Percentiles rank a stretch among this genome's conserved stretches.
These are phyloP conservation scores for Linum tenue DNA, from an alignment of 345 rosid genomes.

Conservation along the genomic window DNA sequence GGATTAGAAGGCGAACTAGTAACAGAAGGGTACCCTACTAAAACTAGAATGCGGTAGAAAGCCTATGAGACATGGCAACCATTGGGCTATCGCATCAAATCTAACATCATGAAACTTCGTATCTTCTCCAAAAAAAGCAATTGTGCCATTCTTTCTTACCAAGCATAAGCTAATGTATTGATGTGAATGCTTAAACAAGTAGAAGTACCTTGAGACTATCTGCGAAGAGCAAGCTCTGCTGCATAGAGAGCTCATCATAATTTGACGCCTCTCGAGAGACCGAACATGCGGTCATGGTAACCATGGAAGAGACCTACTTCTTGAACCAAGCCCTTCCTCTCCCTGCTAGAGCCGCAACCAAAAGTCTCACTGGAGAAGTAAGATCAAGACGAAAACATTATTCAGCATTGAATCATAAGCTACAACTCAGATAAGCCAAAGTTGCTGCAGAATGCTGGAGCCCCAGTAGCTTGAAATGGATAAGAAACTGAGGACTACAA, in stretches of 20 bases:
- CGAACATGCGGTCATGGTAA: conserved; percentile 54
- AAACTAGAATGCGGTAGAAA: neutral
- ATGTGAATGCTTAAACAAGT: neutral
- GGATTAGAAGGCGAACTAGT: neutral
- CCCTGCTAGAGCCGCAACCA: conserved; percentile 14
- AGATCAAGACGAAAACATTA: conserved; percentile 4
- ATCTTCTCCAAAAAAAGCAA: neutral
- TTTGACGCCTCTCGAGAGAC: conserved; percentile 56
- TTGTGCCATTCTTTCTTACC: neutral
- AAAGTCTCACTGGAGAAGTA: conserved; percentile 13
- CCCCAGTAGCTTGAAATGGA: conserved; percentile 4
- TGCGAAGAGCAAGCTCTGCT: conserved; percentile 74
- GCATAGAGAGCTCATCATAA: conserved; percentile 73
- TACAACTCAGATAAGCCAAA: neutral
- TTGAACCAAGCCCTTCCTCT: conserved; percentile 9
- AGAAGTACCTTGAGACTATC: conserved; percentile 67
- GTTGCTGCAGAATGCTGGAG: neutral
- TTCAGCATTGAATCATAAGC: neutral
- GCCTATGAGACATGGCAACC: neutral
- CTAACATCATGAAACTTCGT: neutral
- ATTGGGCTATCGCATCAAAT: neutral
- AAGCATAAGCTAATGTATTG: neutral
- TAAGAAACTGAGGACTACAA: neutral
- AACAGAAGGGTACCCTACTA: neutral
- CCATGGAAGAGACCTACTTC: conserved; percentile 14